Conservation (phyloP, 139 green algal species). For the Micromonas commoda region DNA sequence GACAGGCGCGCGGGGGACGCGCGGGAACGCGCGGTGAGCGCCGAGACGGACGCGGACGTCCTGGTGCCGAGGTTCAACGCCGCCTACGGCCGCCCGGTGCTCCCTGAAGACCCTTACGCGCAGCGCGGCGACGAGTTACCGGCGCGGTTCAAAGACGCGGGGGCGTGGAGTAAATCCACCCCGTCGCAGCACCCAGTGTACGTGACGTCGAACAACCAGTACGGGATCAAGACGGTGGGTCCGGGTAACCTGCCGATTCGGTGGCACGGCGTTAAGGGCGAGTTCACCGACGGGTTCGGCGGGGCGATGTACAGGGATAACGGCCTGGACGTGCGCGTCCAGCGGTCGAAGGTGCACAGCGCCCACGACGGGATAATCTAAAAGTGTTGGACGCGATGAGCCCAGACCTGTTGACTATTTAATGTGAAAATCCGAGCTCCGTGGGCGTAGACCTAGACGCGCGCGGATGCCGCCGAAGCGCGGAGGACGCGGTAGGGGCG, state of each 20-base stretch:
- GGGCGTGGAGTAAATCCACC: not conserved
- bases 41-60: not conserved
- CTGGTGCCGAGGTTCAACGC: not conserved
- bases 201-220: not conserved
- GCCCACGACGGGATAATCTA: not conserved
- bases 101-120: not conserved
- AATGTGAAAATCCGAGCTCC: too few relatives aligned
- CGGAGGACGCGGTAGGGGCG: too few relatives aligned
- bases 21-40: not conserved
- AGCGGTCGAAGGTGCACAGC: not conserved
- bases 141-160: not conserved
- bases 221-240: not conserved
- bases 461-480: too few relatives aligned
- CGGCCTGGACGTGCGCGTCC: not conserved
- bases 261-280: not conserved
- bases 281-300: not conserved
- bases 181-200: not conserved
- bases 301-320: not conserved
- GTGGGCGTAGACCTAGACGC: too few relatives aligned
- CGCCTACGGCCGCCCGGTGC: too few relatives aligned
- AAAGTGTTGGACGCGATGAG: not conserved
- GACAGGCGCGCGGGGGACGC: not conserved
- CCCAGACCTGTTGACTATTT: too few relatives aligned
- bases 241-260: not conserved
- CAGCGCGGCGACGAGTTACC: not conserved